Base-by-base conservation (phyloP, 306 rosid genomes). In the Inga laurina region DNA sequence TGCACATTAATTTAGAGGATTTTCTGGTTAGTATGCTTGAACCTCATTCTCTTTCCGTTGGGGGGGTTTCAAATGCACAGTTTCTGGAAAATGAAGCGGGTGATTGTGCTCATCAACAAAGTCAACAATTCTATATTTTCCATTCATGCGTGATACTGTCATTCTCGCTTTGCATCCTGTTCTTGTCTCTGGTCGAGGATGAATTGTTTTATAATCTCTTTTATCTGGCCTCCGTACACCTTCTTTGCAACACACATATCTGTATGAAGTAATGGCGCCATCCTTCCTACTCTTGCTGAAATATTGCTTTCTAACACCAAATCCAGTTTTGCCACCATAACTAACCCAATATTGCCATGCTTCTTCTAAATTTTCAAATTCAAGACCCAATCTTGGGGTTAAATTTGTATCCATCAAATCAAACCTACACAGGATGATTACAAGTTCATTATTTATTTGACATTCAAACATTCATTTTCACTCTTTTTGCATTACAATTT, bases 181-280 rank as follows among this genome's bases (percentile, higher is more conserved):
- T 64, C 70, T 30, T 27, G 39, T 64, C 70, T 64, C 70, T 13
- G 70, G 70, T 11, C 70, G 70, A 64, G 70, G 70, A 27, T 64
- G 39, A 13, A 13, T 64, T 27, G 19, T 64, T 64, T 64, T 64
- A 30, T 0, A 27, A 64, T 64, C 70, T 30, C 70, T 64, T 30
- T 64, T 64, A 30, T 64, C 70, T 13, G 70, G 70, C 18, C 70
- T 64, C 32, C 70, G 70, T 12, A 14, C 41, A 2, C 70, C 70
- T 64, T 64, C 39, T 39, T 64, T 64, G 41, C 39, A 64, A 30
- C 70, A 64, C 39, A 64, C 41, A 14, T 64, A 64, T 64, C 10
- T 64, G 8, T 64, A 64, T 12, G 41, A 64, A 30, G 41, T 64
- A 12, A 64, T 64, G 41, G 19, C 3, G 0, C 70, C 70, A 64